Conservation (phyloP, 2,329 filamentous ascomycete species). For the Trichoderma breve region DNA sequence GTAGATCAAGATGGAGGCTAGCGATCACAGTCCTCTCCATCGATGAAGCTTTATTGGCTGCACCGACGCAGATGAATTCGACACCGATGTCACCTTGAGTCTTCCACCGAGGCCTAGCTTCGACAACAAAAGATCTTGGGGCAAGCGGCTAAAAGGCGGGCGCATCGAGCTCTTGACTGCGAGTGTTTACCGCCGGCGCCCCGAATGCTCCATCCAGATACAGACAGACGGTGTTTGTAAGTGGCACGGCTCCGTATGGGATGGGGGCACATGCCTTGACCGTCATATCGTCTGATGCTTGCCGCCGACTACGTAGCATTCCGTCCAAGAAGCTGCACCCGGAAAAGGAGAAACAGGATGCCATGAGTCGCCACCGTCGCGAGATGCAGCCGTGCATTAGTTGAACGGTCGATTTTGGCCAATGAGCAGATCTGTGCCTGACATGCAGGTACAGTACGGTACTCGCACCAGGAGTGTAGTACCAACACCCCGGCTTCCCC, state of each 20-base stretch:
- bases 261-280: background rate
- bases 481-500: conserved; percentile 9
- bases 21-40: background rate
- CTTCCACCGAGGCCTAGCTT: background rate
- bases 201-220: background rate
- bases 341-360: conserved; percentile 1
- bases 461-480: conserved; percentile 1
- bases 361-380: conserved; percentile 11
- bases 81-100: background rate
- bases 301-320: background rate
- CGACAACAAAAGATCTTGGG: background rate
- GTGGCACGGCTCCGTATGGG: background rate
- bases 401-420: background rate
- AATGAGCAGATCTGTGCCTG: conserved; percentile 13
- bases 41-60: background rate
- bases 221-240: background rate
- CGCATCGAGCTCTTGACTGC: background rate
- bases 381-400: conserved; percentile 16
- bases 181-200: background rate
- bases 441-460: conserved; percentile 12
- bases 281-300: conserved; percentile 11
- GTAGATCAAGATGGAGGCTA: conserved; percentile 17
- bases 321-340: background rate
- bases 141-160: background rate
- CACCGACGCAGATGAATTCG: background rate